Evolutionary conservation across 768 basidiomycete genomes (phyloP).

Genomic region (Holtermannia corniformis): DNA sequence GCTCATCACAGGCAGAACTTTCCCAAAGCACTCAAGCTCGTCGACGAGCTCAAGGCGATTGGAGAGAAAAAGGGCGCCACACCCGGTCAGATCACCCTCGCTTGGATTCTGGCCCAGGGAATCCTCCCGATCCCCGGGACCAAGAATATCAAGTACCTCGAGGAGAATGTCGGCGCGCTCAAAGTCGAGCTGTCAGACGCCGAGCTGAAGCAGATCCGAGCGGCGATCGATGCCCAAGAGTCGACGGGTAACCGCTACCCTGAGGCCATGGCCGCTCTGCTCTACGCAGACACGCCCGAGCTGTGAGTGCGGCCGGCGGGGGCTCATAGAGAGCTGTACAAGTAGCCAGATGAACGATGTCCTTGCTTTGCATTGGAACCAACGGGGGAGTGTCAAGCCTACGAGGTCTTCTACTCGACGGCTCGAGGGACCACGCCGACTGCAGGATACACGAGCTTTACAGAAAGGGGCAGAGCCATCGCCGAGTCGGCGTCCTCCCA

Average conservation of each 20-base stretch:
- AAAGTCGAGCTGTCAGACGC: slow-evolving; percentile 26
- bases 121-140: slow-evolving; percentile 21
- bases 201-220: slow-evolving; percentile 30
- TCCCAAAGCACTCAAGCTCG: slow-evolving; percentile 40
- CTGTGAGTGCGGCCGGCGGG: no score
- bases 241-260: slow-evolving; percentile 46
- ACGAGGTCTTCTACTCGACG: no score
- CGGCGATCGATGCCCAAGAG: slow-evolving; percentile 36
- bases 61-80: slow-evolving; percentile 39
- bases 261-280: slow-evolving; percentile 3
- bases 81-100: slow-evolving; percentile 40
- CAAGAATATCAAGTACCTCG: slow-evolving; percentile 19
- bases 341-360: no score
- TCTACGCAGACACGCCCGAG: neutral
- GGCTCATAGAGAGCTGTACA: no score
- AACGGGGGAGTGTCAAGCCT: no score
- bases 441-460: no score
- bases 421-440: no score
- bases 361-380: no score
- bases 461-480: no score
- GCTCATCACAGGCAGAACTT: slow-evolving; percentile 41
- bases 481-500: no score
- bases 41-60: slow-evolving; percentile 38
- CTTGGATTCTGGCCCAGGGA: slow-evolving; percentile 40
- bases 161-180: slow-evolving; percentile 32